A percentile compares a stretch with the other conserved stretches of the same genome.
These are phyloP conservation scores for Xylaria sp. DNA, from an alignment of 2,329 filamentous ascomycete species.

Conservation along the genomic window DNA sequence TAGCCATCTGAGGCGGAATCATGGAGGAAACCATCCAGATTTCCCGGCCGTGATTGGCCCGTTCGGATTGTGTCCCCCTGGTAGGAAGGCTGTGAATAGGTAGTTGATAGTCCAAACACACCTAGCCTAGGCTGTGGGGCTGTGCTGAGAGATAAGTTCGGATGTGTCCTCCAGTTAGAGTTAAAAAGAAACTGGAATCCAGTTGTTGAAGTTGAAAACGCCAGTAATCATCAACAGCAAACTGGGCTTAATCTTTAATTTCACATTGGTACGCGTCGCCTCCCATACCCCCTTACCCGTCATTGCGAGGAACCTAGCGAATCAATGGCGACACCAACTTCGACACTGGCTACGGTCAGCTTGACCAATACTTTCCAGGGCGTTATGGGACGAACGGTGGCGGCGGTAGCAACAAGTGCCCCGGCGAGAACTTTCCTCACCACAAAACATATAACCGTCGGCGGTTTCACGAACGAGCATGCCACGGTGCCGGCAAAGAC, in stretches of 20 bases:
- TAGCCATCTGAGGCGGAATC: slow-evolving; percentile 3
- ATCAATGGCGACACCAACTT: slow-evolving; percentile 10
- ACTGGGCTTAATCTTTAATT: not conserved
- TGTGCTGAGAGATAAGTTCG: not conserved
- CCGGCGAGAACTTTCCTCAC: slow-evolving; percentile 31
- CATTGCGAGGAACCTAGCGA: not conserved
- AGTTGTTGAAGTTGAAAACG: not conserved
- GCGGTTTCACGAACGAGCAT: slow-evolving; percentile 33
- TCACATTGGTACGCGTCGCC: not conserved
- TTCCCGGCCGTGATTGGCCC: slow-evolving; percentile 8
- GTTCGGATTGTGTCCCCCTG: slow-evolving; percentile 14
- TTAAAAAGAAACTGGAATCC: not conserved
- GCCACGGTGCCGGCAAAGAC: slow-evolving; percentile 38
- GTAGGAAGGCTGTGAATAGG: slow-evolving; percentile 1
- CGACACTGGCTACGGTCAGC: not conserved
- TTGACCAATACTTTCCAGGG: slow-evolving; percentile 1
- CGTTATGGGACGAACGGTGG: slow-evolving; percentile 8
- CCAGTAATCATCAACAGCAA: not conserved
- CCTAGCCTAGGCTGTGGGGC: not conserved
- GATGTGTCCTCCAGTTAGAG: not conserved
- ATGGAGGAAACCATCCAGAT: not conserved
- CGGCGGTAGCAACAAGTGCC: slow-evolving; percentile 5
- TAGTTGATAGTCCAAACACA: not conserved
- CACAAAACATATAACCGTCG: slow-evolving; percentile 35
- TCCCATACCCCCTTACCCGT: not conserved